Evolutionary conservation across 2,329 filamentous ascomycete genomes (phyloP), one percentile per base, ranked within the genome.

Genomic region (Neonectria magnoliae): DNA sequence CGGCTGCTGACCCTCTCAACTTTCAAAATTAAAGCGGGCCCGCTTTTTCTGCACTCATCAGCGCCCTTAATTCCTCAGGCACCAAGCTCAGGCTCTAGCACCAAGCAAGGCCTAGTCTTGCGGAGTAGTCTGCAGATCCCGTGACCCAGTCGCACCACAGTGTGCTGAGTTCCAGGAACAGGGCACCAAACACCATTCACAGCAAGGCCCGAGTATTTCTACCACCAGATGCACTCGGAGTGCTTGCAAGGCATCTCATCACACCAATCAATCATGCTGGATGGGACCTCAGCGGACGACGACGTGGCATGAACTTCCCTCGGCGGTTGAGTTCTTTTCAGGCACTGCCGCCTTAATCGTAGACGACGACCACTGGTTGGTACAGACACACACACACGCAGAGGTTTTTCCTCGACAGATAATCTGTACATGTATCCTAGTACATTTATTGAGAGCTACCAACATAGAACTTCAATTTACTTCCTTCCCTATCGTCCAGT

Each of bases 1-100:
- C 62, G 60, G 68, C 67, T 66, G 68, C 60, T 71, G 68, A 66
- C 64, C 60, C 64, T 70, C 66, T 70, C 66, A 70, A 63, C 38
- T 42, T 42, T 18, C 58, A 60, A 59, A 62, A 66, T 66, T 66
- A 63, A 58, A 51, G 66, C 62, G 71, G 50, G 38, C 6, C 42
- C 29, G n/a, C 47, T 57, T 52, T 47, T 54, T 56, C 27, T 51
- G 47, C 60, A 47, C 25, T 55, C 27, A 7, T n/a, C 14, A 10
- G 16, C 13, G 22, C 13, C 44, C 41, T 38, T 13, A 29, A 38
- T 38, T 64, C 60, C 64, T 63, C 64, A 66, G 64, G 64, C 64
- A 66, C 41, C 56, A 60, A 50, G 25, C 27, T 10, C 27, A 42
- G 38, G 38, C 38, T 42, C 38, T 56, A 38, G 22, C 29, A 18